phyloP scores from a whole-genome alignment of 2,329 filamentous ascomycete species.

The Geoglossum cookeanum region DNA sequence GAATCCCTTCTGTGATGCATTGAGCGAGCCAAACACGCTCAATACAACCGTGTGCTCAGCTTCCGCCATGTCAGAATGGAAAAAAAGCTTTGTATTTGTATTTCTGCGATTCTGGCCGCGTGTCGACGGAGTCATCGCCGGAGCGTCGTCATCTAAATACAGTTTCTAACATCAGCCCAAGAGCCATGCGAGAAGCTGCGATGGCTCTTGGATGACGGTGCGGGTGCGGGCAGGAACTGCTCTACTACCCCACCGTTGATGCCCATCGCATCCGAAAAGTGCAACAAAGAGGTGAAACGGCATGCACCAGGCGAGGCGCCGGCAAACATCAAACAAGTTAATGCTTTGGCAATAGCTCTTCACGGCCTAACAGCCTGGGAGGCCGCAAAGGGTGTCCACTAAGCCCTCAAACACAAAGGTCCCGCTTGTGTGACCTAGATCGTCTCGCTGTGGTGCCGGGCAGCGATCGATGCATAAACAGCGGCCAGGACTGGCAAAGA shows the following conservation, averaged over 20 bases:
- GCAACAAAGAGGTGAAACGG: not conserved
- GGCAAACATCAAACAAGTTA: constrained; percentile 1
- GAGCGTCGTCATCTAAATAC: no score
- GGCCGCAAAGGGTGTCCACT: no score
- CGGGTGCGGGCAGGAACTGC: no score
- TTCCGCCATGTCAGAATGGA: no score
- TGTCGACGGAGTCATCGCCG: no score
- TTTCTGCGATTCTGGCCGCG: not conserved
- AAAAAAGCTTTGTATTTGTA: not conserved
- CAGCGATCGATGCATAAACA: not conserved
- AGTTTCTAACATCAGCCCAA: no score
- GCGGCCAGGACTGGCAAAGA: not conserved
- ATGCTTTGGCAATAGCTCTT: not conserved
- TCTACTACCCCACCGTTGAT: not conserved
- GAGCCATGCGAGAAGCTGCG: not conserved
- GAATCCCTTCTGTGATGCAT: not conserved
- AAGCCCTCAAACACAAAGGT: not conserved
- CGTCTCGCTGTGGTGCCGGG: not conserved
- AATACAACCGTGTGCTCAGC: no score
- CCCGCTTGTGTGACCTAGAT: not conserved
- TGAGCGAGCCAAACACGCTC: no score
- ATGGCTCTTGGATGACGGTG: not conserved
- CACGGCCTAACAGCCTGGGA: no score
- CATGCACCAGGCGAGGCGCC: not conserved
- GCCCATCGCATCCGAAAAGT: not conserved